phyloP scores from a whole-genome alignment of 495 filamentous ascomycete species.

The Aspergillus asperescens region DNA sequence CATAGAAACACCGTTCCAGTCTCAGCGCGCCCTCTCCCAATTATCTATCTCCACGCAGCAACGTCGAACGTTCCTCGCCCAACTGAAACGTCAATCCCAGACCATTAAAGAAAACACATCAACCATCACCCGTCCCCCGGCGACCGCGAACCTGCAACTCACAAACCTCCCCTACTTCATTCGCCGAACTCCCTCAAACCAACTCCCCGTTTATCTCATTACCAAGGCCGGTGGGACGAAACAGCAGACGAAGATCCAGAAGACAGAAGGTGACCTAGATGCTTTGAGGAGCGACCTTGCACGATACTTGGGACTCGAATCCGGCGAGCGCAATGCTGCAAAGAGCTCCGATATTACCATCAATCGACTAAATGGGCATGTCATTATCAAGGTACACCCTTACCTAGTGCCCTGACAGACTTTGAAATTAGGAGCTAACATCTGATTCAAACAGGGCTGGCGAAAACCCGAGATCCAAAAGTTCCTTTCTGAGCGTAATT shows the following conservation, averaged over 20 bases:
- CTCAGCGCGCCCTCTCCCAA: slow-evolving; percentile 13
- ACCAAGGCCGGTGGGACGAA: slow-evolving; percentile 72
- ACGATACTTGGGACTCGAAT: slow-evolving; percentile 42
- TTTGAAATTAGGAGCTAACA: background rate
- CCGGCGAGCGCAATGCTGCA: slow-evolving; percentile 20
- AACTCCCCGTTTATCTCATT: slow-evolving; percentile 74
- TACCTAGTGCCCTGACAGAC: background rate
- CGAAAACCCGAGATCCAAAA: slow-evolving; percentile 45
- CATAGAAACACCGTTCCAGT: slow-evolving; percentile 22
- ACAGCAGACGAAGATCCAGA: slow-evolving; percentile 68
- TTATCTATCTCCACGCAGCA: slow-evolving; percentile 24
- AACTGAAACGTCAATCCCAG: slow-evolving; percentile 38
- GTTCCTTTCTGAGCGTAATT: slow-evolving; percentile 45
- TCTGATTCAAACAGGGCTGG: slow-evolving; percentile 37
- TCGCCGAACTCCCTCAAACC: slow-evolving; percentile 60
- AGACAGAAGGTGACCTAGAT: slow-evolving; percentile 65
- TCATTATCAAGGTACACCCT: slow-evolving; percentile 54
- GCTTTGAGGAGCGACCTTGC: slow-evolving; percentile 51
- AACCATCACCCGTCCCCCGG: slow-evolving; percentile 20
- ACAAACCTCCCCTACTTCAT: slow-evolving; percentile 64
- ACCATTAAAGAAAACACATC: slow-evolving; percentile 35
- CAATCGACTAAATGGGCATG: slow-evolving; percentile 57
- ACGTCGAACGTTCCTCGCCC: slow-evolving; percentile 39
- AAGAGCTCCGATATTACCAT: slow-evolving; percentile 45
- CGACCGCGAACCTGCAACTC: slow-evolving; percentile 28